Evolutionary conservation across 805 yeast species (phyloP).

Genomic region (Kuraishia piskuri): DNA sequence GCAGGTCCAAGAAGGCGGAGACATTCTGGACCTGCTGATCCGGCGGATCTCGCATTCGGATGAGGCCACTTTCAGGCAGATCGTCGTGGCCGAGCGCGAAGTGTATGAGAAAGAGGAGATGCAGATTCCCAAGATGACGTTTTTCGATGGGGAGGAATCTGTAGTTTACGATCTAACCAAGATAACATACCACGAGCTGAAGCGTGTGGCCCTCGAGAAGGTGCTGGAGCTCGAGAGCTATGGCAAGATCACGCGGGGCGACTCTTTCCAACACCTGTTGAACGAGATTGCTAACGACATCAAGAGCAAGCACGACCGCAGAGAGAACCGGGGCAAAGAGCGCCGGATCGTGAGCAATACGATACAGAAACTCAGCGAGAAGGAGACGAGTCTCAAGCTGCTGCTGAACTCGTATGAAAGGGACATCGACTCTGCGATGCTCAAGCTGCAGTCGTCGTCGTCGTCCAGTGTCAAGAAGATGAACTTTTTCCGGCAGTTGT

Average conservation of each 20-base stretch:
- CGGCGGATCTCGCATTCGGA: constrained; percentile 61
- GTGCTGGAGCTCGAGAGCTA: constrained; percentile 66
- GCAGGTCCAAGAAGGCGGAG: constrained; percentile 67
- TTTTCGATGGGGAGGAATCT: background rate
- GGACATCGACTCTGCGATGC: constrained; percentile 36
- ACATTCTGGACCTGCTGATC: constrained; percentile 59
- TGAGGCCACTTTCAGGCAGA: constrained; percentile 52
- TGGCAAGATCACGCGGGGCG: constrained; percentile 55
- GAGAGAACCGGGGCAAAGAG: constrained; percentile 32
- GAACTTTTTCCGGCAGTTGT: constrained; percentile 41
- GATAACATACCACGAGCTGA: constrained; percentile 63
- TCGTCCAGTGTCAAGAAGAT: constrained; percentile 22
- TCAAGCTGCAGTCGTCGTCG: constrained; percentile 34
- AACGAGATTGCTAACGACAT: constrained; percentile 84
- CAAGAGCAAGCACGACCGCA: constrained; percentile 33
- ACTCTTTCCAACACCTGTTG: constrained; percentile 70
- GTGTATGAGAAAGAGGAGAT: constrained; percentile 28
- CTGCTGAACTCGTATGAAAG: constrained; percentile 36
- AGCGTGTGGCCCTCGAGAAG: constrained; percentile 64
- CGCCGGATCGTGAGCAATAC: constrained; percentile 32
- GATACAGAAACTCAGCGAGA: constrained; percentile 31
- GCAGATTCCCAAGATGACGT: constrained; percentile 10
- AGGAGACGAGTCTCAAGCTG: constrained; percentile 34
- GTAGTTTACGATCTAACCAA: constrained; percentile 24
- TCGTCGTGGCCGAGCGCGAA: constrained; percentile 25